Evolutionary conservation across 2,329 filamentous ascomycete species (phyloP).

Genomic region (Colletotrichum nymphaeae): DNA sequence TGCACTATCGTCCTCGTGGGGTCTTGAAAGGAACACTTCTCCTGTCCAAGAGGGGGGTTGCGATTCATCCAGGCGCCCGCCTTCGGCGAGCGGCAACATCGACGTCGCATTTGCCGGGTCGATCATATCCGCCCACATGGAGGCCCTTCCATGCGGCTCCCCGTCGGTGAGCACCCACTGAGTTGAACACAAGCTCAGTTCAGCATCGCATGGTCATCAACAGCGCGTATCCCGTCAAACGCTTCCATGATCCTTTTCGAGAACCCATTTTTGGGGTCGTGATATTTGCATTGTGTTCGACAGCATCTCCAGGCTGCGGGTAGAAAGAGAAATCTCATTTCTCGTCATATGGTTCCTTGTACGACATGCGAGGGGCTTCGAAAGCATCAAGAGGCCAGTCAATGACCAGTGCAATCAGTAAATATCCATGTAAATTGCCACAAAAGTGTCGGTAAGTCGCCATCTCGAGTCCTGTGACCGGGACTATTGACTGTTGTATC

Average conservation of each 20-base stretch:
- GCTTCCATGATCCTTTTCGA: not conserved
- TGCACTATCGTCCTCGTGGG: not conserved
- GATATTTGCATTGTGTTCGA: not conserved
- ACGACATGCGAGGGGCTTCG: not conserved
- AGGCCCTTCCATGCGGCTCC: conserved; percentile 12
- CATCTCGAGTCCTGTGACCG: conserved; percentile 14
- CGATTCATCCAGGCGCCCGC: conserved; percentile 3
- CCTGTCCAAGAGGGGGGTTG: not conserved
- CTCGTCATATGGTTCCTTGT: conserved; percentile 4
- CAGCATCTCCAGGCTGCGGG: not conserved
- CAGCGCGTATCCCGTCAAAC: not conserved
- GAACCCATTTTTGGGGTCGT: not conserved
- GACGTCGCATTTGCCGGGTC: conserved; percentile 5
- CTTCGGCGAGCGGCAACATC: conserved; percentile 10
- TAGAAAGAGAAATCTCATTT: not conserved
- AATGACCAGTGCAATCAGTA: not conserved
- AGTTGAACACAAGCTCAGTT: not conserved
- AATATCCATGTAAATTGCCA: not conserved
- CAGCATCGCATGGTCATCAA: not conserved
- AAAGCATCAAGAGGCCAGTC: not conserved
- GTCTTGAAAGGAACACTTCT: not conserved
- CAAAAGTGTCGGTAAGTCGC: not conserved
- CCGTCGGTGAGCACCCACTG: conserved; percentile 22
- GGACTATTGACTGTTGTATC: conserved; percentile 34
- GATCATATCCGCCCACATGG: conserved; percentile 8